phyloP scores from a whole-genome alignment of 2,329 filamentous ascomycete genomes.

The Verticillium klebahnii region DNA sequence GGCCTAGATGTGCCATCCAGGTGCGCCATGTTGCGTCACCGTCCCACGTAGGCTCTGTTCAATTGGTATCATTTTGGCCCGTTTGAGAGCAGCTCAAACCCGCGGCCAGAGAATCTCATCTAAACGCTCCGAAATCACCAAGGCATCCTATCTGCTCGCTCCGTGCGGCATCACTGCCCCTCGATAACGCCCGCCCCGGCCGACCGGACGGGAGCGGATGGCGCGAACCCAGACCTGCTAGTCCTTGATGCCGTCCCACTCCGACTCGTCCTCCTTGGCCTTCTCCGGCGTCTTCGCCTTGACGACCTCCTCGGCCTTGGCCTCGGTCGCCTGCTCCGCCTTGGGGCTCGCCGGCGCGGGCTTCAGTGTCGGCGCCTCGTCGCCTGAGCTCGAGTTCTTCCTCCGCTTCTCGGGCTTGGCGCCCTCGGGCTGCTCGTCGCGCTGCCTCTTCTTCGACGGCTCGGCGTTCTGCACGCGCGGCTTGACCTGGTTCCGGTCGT shows the following conservation, averaged over 20 bases:
- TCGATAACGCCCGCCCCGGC: neutral
- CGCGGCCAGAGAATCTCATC: neutral
- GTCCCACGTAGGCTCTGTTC: neutral
- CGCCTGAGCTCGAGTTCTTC: conserved; percentile 11
- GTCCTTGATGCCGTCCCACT: conserved; percentile 12
- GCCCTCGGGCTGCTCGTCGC: conserved; percentile 9
- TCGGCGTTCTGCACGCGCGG: conserved; percentile 6
- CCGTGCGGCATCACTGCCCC: neutral
- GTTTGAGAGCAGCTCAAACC: neutral
- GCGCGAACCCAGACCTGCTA: neutral
- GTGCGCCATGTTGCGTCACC: too few species aligned
- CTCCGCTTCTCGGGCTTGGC: conserved; percentile 6
- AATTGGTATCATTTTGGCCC: neutral
- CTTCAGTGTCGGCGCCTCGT: conserved; percentile 6
- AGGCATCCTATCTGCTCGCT: neutral
- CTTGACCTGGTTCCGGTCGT: conserved; percentile 6
- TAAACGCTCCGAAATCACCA: neutral
- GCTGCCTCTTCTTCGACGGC: conserved; percentile 12
- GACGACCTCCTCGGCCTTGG: neutral
- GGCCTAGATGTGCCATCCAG: too few species aligned
- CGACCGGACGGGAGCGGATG: neutral
- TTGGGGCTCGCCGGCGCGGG: conserved; percentile 2
- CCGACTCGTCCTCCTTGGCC: conserved; percentile 9
- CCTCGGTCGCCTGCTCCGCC: conserved; percentile 3
- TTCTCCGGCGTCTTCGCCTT: neutral